A percentile compares a stretch with the other conserved stretches of the same genome.
These are phyloP conservation scores for Hyaloscypha finlandica DNA, from an alignment of 495 filamentous ascomycete species.

Conservation along the genomic window DNA sequence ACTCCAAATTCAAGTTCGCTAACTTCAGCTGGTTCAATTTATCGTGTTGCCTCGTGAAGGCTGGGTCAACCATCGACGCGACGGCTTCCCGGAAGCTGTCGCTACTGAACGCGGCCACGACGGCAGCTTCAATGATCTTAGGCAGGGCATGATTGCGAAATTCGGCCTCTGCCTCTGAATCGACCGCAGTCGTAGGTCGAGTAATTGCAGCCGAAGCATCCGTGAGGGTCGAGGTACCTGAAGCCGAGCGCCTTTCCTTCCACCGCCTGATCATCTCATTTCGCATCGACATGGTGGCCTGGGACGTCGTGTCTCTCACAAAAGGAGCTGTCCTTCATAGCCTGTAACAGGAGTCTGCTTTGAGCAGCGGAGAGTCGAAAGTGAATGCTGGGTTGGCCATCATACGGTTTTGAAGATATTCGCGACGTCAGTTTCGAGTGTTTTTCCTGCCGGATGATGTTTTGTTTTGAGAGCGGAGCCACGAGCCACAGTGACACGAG, in stretches of 20 bases:
- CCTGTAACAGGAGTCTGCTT: neutral
- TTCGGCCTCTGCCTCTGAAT: neutral
- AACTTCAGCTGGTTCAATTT: conserved; percentile 16
- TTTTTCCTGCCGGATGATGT: neutral
- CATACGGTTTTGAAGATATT: neutral
- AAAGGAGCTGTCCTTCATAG: neutral
- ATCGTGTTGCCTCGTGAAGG: conserved; percentile 8
- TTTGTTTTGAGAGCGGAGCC: neutral
- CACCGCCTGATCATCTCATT: conserved; percentile 1
- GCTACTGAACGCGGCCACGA: conserved; percentile 10
- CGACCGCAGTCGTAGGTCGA: neutral
- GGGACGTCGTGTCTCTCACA: neutral
- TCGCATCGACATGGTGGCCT: neutral
- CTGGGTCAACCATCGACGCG: conserved; percentile 4
- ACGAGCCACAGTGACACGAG: neutral
- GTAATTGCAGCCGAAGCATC: neutral
- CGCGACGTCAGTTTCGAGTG: neutral
- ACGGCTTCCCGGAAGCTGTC: conserved; percentile 8
- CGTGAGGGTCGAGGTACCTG: neutral
- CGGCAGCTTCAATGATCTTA: conserved; percentile 11
- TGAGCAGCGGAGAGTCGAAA: neutral
- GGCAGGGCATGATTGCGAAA: conserved; percentile 8
- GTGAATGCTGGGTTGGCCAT: neutral
- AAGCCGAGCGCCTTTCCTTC: neutral
- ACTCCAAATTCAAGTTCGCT: conserved; percentile 14